A percentile compares a stretch with the other conserved stretches of the same genome.
Evolutionary conservation across 805 yeast species (phyloP).

Genomic region (Candida succiphila): DNA sequence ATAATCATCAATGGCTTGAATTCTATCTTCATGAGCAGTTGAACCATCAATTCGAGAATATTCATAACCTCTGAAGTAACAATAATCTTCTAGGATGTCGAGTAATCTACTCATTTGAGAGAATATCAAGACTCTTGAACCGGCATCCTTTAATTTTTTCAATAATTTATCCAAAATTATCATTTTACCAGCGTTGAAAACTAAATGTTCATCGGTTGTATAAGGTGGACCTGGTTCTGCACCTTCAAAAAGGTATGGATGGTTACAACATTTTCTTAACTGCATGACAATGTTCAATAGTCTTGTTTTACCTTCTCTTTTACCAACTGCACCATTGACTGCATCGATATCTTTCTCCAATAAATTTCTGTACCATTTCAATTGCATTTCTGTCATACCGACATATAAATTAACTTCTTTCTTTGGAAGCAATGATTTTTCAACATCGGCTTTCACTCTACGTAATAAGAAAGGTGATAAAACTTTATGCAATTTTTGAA

Average conservation of each 20-base stretch:
- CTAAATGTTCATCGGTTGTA: constrained; percentile 90
- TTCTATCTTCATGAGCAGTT: constrained; percentile 87
- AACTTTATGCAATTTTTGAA: constrained; percentile 81
- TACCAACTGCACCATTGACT: constrained; percentile 92
- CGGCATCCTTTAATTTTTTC: constrained; percentile 59
- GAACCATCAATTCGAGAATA: constrained; percentile 93
- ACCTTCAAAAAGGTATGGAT: constrained; percentile 96
- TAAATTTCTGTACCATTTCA: constrained; percentile 80
- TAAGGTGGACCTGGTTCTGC: constrained; percentile 99
- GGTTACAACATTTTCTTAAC: constrained; percentile 91
- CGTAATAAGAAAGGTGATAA: constrained; percentile 81
- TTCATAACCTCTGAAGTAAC: constrained; percentile 70
- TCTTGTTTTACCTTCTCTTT: constrained; percentile 86
- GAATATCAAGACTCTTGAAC: constrained; percentile 84
- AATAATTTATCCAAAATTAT: constrained; percentile 76
- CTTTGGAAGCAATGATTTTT: constrained; percentile 81
- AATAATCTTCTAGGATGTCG: constrained; percentile 89
- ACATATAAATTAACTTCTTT: constrained; percentile 83
- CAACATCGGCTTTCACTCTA: constrained; percentile 89
- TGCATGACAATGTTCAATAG: constrained; percentile 94
- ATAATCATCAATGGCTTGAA: constrained; percentile 86
- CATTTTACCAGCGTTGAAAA: constrained; percentile 88
- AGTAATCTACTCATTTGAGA: constrained; percentile 89
- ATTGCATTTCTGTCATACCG: constrained; percentile 94
- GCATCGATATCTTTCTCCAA: constrained; percentile 93